Percentiles rank a stretch among this genome's conserved stretches.
These are phyloP conservation scores for Cerioporus squamosus DNA, from an alignment of 1,284 basidiomycete species.

Conservation along the genomic window DNA sequence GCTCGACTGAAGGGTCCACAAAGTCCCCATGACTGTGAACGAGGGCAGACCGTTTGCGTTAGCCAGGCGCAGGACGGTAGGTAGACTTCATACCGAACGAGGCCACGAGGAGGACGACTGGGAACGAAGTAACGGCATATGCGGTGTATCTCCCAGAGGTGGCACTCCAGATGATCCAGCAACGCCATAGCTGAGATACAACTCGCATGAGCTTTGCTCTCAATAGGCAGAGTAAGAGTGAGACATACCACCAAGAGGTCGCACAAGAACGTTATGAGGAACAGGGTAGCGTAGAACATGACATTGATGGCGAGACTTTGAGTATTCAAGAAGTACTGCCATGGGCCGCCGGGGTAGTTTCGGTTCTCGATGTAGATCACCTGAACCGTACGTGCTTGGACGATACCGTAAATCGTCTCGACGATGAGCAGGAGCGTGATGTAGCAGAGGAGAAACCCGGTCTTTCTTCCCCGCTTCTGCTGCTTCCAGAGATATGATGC, in stretches of 20 bases:
- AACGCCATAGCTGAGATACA: conserved; percentile 45
- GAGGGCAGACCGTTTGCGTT: neutral
- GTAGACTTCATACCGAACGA: conserved; percentile 41
- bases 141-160: conserved; percentile 37
- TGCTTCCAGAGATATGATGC: conserved; percentile 42
- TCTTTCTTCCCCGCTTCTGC: conserved; percentile 31
- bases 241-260: conserved; percentile 41
- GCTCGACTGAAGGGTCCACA: conserved; percentile 46
- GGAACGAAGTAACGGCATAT: conserved; percentile 37
- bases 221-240: no score
- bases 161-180: conserved; percentile 49
- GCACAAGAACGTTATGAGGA: conserved; percentile 37
- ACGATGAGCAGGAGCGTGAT: conserved; percentile 42
- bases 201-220: neutral
- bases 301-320: conserved; percentile 41
- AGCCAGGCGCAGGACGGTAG: neutral
- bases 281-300: conserved; percentile 43
- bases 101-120: conserved; percentile 28
- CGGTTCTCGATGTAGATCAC: conserved; percentile 47
- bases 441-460: conserved; percentile 42
- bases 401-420: conserved; percentile 41
- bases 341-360: conserved; percentile 43
- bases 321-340: conserved; percentile 43
- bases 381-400: conserved; percentile 36
- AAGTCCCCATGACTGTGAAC: conserved; percentile 41